Evolutionary conservation across 2,329 filamentous ascomycete species (phyloP).

Genomic region (Xylaria sp.): DNA sequence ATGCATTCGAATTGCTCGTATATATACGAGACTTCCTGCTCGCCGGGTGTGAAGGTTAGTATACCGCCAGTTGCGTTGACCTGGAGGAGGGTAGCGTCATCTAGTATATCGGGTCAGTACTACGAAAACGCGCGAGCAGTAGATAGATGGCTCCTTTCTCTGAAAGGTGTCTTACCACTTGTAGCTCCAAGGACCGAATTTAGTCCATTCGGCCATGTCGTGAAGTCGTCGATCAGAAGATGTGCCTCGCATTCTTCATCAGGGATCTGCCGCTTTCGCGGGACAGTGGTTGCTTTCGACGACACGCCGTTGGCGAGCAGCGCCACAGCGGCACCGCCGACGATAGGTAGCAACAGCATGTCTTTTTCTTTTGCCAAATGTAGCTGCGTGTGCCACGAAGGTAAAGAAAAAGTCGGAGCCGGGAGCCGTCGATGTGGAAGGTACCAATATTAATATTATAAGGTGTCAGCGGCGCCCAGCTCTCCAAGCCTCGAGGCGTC

Average conservation of each 20-base stretch:
- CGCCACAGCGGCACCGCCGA: slow-evolving; percentile 41
- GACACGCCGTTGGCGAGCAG: slow-evolving; percentile 41
- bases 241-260: slow-evolving; percentile 45
- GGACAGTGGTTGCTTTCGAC: slow-evolving; percentile 34
- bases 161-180: slow-evolving; percentile 46
- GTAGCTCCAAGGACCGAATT: slow-evolving; percentile 45
- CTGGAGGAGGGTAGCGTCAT: slow-evolving; percentile 47
- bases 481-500: slow-evolving; percentile 26
- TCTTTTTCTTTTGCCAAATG: slow-evolving; percentile 35
- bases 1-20: slow-evolving; percentile 48
- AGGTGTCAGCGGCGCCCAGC: slow-evolving; percentile 18
- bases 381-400: slow-evolving; percentile 26
- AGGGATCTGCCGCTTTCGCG: slow-evolving; percentile 34
- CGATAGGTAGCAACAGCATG: slow-evolving; percentile 44
- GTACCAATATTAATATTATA: slow-evolving; percentile 26
- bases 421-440: slow-evolving; percentile 7
- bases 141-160: too few species aligned
- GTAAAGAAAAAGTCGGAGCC: slow-evolving; percentile 9
- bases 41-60: slow-evolving; percentile 45
- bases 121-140: too few species aligned
- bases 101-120: slow-evolving; percentile 34
- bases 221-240: slow-evolving; percentile 52
- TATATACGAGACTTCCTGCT: slow-evolving; percentile 44
- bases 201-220: slow-evolving; percentile 44
- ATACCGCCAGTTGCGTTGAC: slow-evolving; percentile 41